These are phyloP conservation scores for Rhodamnia rubescens DNA, from an alignment of 345 rosid genomes.

Conservation along the genomic window DNA sequence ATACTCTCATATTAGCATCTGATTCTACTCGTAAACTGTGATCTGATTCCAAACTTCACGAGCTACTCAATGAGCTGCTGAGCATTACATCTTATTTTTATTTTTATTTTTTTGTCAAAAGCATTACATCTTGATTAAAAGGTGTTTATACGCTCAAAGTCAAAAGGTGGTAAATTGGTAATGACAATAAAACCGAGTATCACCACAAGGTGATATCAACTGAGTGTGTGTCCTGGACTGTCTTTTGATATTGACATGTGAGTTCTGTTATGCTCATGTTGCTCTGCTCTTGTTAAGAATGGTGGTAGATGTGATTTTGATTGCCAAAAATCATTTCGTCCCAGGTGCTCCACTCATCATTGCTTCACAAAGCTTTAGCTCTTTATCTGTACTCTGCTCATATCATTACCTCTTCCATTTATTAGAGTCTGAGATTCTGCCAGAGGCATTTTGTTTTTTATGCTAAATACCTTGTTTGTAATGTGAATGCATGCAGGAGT, in stretches of 20 bases:
- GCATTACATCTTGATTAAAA: neutral
- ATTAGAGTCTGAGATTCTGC: neutral
- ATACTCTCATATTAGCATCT: neutral
- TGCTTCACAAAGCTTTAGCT: neutral
- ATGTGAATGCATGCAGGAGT: conserved; percentile 30
- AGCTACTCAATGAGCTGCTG: neutral
- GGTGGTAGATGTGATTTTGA: neutral
- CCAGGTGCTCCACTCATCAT: neutral
- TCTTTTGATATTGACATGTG: neutral
- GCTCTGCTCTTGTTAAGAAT: neutral
- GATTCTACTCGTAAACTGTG: neutral
- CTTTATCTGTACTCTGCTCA: neutral
- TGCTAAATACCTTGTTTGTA: neutral
- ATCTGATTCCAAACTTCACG: neutral
- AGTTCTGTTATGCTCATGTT: neutral
- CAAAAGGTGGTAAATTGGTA: neutral
- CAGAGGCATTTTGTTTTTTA: neutral
- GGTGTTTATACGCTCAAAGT: neutral
- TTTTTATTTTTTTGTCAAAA: neutral
- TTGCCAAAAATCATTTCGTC: neutral
- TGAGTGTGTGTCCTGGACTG: neutral
- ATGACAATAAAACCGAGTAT: neutral
- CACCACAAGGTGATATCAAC: neutral
- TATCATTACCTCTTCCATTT: neutral
- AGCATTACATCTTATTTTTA: neutral